Evolutionary conservation across 495 filamentous ascomycete genomes (phyloP).

Genomic region (Trichoderma asperelloides): DNA sequence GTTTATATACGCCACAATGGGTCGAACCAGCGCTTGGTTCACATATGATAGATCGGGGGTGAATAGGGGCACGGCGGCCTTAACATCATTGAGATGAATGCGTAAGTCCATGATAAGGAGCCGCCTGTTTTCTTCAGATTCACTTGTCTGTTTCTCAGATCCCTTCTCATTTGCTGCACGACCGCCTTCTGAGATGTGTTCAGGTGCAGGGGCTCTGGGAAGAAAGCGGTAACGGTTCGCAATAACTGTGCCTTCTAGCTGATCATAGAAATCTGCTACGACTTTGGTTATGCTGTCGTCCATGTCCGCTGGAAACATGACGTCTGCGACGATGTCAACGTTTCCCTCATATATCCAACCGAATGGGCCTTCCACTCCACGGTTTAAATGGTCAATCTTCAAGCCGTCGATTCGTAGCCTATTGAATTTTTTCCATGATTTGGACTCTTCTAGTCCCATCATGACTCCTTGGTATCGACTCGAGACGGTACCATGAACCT

Average conservation of each 20-base stretch:
- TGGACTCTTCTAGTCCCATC: slow-evolving; percentile 25
- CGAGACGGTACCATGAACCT: slow-evolving; percentile 59
- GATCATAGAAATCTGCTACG: slow-evolving; percentile 88
- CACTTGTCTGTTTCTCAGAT: background rate
- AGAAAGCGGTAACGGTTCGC: slow-evolving; percentile 52
- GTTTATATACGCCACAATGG: slow-evolving; percentile 99
- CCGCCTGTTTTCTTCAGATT: slow-evolving; percentile 44
- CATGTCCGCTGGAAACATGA: slow-evolving; percentile 81
- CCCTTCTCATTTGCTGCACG: slow-evolving; percentile 7
- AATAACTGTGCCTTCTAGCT: slow-evolving; percentile 83
- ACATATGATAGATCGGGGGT: slow-evolving; percentile 83
- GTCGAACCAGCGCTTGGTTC: slow-evolving; percentile 87
- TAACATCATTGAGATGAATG: slow-evolving; percentile 84
- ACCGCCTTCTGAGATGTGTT: slow-evolving; percentile 23
- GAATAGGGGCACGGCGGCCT: slow-evolving; percentile 85
- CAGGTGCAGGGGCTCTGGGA: slow-evolving; percentile 10
- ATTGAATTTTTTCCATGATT: slow-evolving; percentile 86
- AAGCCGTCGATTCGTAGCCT: slow-evolving; percentile 85
- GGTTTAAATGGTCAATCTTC: slow-evolving; percentile 92
- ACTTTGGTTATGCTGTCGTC: slow-evolving; percentile 85
- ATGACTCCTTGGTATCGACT: slow-evolving; percentile 36
- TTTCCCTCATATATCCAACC: slow-evolving; percentile 96
- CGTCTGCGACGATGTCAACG: slow-evolving; percentile 92
- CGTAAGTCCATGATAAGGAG: slow-evolving; percentile 85
- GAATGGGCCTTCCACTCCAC: slow-evolving; percentile 87